A percentile compares a stretch with the other conserved stretches of the same genome.
Evolutionary conservation across 2,329 filamentous ascomycete genomes (phyloP).

Genomic region (Endothia cerciana): DNA sequence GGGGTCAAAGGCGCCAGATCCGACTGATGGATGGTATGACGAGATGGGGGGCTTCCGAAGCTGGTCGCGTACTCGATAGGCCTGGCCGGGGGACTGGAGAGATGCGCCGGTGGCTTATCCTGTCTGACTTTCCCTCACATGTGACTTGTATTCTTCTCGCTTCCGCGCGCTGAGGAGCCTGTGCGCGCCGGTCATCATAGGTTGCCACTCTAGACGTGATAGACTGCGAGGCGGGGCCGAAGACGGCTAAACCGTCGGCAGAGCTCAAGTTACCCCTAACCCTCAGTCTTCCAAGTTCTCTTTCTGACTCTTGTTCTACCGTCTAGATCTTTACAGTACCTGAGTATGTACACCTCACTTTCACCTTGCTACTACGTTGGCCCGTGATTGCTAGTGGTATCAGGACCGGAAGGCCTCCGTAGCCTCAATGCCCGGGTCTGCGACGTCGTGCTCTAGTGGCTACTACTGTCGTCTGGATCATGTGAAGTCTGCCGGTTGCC

Average conservation of each 20-base stretch:
- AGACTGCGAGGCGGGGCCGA: not conserved
- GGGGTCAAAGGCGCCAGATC: not conserved
- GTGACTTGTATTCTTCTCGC: not conserved
- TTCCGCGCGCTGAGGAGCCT: not conserved
- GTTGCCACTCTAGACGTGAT: not conserved
- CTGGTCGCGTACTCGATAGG: not conserved
- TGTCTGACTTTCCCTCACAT: not conserved
- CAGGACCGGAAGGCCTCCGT: no score
- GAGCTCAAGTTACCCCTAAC: not conserved
- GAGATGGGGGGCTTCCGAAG: not conserved
- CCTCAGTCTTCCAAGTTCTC: not conserved
- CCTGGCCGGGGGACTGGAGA: not conserved
- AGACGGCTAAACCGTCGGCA: not conserved
- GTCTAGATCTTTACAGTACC: no score
- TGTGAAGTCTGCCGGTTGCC: no score
- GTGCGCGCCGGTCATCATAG: not conserved
- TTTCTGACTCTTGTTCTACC: not conserved
- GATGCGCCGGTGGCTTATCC: not conserved
- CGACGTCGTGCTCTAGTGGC: no score
- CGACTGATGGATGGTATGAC: not conserved
- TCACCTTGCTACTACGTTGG: not conserved
- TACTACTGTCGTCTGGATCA: no score
- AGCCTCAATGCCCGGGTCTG: no score
- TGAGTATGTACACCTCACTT: not conserved
- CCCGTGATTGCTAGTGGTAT: no score